These are phyloP conservation scores for Epichloe festucae DNA, from an alignment of 2,329 filamentous ascomycete species.

Conservation along the genomic window DNA sequence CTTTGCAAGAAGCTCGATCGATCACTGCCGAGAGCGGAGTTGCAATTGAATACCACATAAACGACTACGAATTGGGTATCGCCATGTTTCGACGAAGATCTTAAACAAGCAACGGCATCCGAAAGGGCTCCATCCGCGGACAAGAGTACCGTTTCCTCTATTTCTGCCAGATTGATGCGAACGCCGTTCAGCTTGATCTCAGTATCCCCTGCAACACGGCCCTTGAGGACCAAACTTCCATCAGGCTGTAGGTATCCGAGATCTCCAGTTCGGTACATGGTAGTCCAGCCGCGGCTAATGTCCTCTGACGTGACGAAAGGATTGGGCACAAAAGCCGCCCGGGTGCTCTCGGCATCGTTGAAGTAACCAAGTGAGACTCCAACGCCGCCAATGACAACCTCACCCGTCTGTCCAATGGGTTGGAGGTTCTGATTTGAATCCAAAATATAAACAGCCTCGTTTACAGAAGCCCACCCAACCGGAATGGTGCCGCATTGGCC, in stretches of 20 bases:
- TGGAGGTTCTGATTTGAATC: constrained; percentile 13
- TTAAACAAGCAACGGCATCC: constrained; percentile 11
- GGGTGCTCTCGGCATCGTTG: constrained; percentile 9
- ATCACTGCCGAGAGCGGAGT: background rate
- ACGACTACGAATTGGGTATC: background rate
- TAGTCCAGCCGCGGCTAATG: background rate
- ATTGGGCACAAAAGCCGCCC: constrained; percentile 3
- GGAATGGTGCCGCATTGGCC: background rate
- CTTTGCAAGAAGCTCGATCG: background rate
- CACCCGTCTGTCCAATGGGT: constrained; percentile 17
- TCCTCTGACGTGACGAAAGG: constrained; percentile 8
- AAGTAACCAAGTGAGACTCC: constrained; percentile 25
- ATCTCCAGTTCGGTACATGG: constrained; percentile 19
- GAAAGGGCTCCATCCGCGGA: constrained; percentile 8
- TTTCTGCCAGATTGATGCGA: constrained; percentile 33
- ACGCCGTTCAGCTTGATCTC: constrained; percentile 33
- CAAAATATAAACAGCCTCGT: constrained; percentile 26
- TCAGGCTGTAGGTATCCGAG: constrained; percentile 19
- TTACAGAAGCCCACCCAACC: constrained; percentile 8
- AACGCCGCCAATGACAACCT: constrained; percentile 18
- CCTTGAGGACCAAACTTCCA: constrained; percentile 22
- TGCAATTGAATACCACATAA: background rate
- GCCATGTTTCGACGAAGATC: background rate
- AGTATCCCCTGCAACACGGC: constrained; percentile 27
- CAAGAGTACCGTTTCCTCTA: constrained; percentile 13